Base-by-base conservation (phyloP, 495 filamentous ascomycete genomes). In the Talaromyces trachyspermus region DNA sequence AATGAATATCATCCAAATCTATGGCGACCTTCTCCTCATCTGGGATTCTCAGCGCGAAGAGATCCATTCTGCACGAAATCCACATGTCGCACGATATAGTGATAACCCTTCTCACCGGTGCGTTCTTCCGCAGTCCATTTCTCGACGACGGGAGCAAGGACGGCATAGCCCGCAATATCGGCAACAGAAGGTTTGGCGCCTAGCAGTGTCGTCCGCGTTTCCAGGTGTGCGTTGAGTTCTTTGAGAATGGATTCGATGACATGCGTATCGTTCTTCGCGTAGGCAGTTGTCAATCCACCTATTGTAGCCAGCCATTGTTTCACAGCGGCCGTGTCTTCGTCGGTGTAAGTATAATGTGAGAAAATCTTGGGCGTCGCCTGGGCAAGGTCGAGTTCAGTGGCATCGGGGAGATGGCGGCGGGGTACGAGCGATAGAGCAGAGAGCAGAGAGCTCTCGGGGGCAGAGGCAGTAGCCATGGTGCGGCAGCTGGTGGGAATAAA, bases 41-140 rank as follows among this genome's bases (percentile, higher is more conserved):
- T 41, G 72, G 66, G 43, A 95, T 68, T 49, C 74, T 75, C 48
- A 95, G 73, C 5, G 78, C 78, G 55, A 95, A 94, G 49, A 1
- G 79, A 75, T 40, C 85, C 79, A 68, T 94, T 95, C 71, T 98
- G 92, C 48, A 98, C 85, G 60, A 95, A 95, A 64, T 96, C 92
- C 53, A 95, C 66, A 57, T 84, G 86, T 26, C 92, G 89, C 26
- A 98, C 88, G 54, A 96, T 85, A 63, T 97, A 80, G 56, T 92
- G 89, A 60, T 81, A 85, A 46, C 92, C 92, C 38, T 88, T 74
- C 71, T 95, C 80, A 26, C 92, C 92, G 5, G 92, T 95, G 55
- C 86, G 80, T 74, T 95, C 78, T 72, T 96, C 89, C 32, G 85
- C 68, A 5, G 76, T 75, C 91, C 90, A 96, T 49, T 75, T 75